Base-by-base conservation (phyloP, 306 rosid species). In the Malus sieversii region DNA sequence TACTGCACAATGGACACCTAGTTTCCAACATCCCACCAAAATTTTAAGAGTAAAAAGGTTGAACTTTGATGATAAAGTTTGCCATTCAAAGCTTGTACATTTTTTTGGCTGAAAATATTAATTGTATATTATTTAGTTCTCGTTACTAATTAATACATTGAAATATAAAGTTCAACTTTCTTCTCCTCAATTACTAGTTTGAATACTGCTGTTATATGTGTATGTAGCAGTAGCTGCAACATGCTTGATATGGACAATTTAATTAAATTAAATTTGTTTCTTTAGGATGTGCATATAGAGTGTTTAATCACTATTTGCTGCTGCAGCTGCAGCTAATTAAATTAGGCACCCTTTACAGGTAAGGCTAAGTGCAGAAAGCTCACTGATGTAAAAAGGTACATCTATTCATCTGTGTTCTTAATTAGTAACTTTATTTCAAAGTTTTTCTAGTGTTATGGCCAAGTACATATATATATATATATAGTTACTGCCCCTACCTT, bases 291-390 rank as follows among this genome's bases (percentile, higher is more conserved):
- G 10, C 77, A 66, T 76, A 71, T 78, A 79, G 2, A n/a, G 84
- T 87, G 85, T 73, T 73, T 22, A 8, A 14, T n/a, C 72, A 79
- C 60, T 79, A 55, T 74, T 79, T 82, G 78, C 72, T 76, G 58
- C 79, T 83, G 70, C 88, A 81, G 83, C 88, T 68, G 76, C 89
- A 64, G 77, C 79, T 75, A 76, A 48, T 48, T 16, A 48, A 83
- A 83, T 87, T 79, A 85, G 88, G 87, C 88, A 84, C 85, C 85
- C 92, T 87, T 86, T 89, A 89, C 97, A 87, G 90, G 89, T 77
- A 78, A 81, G 67, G 85, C 48, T 63, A 33, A 30, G 55, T 48
- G 64, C 88, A 83, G 90, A 86, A 86, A 81, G 83, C 70, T 75
- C 77, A 53, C 81, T 82, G 82, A 86, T 81, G 80, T 86, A 23